Percentiles rank a stretch among this genome's conserved stretches.
These are phyloP conservation scores for Alternaria viburni DNA, from an alignment of 2,329 filamentous ascomycete species.

Conservation along the genomic window DNA sequence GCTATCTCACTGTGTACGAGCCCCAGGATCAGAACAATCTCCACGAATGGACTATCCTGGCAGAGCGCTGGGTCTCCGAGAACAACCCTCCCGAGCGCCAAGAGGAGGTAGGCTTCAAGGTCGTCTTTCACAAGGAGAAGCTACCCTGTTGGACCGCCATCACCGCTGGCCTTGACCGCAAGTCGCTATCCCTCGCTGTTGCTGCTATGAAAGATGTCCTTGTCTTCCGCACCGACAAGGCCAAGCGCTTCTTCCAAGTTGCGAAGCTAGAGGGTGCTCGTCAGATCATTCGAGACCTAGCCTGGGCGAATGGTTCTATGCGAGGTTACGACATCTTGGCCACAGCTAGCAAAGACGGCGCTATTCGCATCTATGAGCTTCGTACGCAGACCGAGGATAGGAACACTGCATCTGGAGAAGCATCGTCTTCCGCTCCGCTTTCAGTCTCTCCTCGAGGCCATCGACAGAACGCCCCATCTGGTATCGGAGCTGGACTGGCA, in stretches of 20 bases:
- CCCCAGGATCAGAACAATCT: slow-evolving; percentile 84
- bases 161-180: slow-evolving; percentile 78
- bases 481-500: slow-evolving; percentile 61
- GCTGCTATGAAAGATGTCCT: slow-evolving; percentile 84
- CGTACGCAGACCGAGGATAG: slow-evolving; percentile 63
- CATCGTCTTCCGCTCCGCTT: slow-evolving; percentile 20
- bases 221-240: slow-evolving; percentile 78
- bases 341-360: slow-evolving; percentile 90
- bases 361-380: slow-evolving; percentile 85
- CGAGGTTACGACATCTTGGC: slow-evolving; percentile 89
- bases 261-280: slow-evolving; percentile 76
- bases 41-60: slow-evolving; percentile 75
- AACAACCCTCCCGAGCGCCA: slow-evolving; percentile 69
- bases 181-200: slow-evolving; percentile 81
- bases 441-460: slow-evolving; percentile 34
- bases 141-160: slow-evolving; percentile 79
- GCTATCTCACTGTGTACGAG: slow-evolving; percentile 79
- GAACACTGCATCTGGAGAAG: slow-evolving; percentile 26
- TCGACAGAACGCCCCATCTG: slow-evolving; percentile 52
- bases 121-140: slow-evolving; percentile 87
- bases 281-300: slow-evolving; percentile 82
- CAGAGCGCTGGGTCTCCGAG: slow-evolving; percentile 75
- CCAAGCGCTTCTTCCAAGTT: slow-evolving; percentile 84
- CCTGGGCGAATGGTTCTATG: slow-evolving; percentile 92
- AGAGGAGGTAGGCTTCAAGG: slow-evolving; percentile 85